Evolutionary conservation across 306 rosid genomes (phyloP), one percentile per base, ranked within the genome.

Genomic region (Parietaria judaica): DNA sequence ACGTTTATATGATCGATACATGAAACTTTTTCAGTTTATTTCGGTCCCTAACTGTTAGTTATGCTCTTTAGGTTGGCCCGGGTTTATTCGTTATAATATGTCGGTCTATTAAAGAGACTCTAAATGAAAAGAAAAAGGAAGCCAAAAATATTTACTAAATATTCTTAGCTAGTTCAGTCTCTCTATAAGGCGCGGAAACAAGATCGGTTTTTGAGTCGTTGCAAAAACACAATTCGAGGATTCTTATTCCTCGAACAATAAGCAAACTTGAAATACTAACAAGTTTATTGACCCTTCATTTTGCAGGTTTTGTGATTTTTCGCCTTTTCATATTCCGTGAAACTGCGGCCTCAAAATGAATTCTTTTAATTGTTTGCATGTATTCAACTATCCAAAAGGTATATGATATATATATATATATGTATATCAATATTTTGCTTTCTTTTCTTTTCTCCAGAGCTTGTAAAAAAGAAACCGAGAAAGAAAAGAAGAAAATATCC

Each of bases 311-410:
- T 73, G 59, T 78, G 67, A 36, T 58, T 64, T 66, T 74, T 76
- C 36, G 56, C 15, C 52, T 64, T 60, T 31, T 55, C 50, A 58
- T 77, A 60, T 69, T 63, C 79, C 68, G 49, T 81, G 89, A 75
- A 37, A 72, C 62, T 44, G 67, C 54, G 73, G 85, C 74, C 74
- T 83, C 78, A 66, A 55, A 54, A 54, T 66, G 14, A 44, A 91
- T 92, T 92, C 99, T 84, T 92, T 86, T 51, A 83, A 81, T 85
- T 76, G 81, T 82, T 84, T 88, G 83, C 77, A 58, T 84, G 83
- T 79, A 82, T 75, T 87, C 84, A 83, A 73, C 79, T 69, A 79
- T 83, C 73, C 68, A 65, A 75, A 79, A 80, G 88, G 86, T 85
- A 81, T 69, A 49, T 49, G 53, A 49, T 49, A 4, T 41, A 8